These are phyloP conservation scores for Geotrichum phurueaensis DNA, from an alignment of 1,139 yeast genomes.

Conservation along the genomic window DNA sequence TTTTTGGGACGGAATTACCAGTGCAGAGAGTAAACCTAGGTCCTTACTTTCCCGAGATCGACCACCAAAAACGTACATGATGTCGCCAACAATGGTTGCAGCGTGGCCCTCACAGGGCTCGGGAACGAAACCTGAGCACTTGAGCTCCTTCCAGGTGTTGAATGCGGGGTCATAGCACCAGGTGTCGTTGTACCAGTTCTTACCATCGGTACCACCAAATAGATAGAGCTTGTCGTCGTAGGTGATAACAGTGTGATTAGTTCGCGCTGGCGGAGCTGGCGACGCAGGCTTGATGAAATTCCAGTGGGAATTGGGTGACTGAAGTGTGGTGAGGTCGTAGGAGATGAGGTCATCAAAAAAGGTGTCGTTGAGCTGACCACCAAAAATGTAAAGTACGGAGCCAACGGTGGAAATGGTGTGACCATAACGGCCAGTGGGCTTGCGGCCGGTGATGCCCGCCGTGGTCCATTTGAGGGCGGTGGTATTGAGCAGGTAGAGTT, in stretches of 20 bases:
- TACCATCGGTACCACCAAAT: conserved; percentile 92
- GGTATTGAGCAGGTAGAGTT: conserved; percentile 82
- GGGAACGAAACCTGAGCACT: conserved; percentile 58
- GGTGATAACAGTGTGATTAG: conserved; percentile 86
- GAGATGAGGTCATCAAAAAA: conserved; percentile 80
- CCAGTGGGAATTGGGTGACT: conserved; percentile 83
- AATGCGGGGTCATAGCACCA: conserved; percentile 73
- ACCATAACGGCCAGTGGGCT: conserved; percentile 92
- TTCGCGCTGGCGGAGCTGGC: conserved; percentile 66
- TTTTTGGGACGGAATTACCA: conserved; percentile 63
- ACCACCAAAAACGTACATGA: conserved; percentile 87
- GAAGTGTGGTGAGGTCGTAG: conserved; percentile 83
- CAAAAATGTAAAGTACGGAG: conserved; percentile 77
- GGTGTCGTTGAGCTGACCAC: conserved; percentile 89
- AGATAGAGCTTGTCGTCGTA: conserved; percentile 74
- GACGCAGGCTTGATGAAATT: conserved; percentile 54
- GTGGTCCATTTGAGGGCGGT: conserved; percentile 87
- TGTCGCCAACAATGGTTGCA: conserved; percentile 70
- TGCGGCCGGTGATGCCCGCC: conserved; percentile 72
- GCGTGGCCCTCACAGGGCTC: conserved; percentile 92
- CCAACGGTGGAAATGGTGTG: conserved; percentile 70
- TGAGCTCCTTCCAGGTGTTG: conserved; percentile 55
- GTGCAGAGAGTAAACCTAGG: conserved; percentile 62
- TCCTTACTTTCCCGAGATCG: conserved; percentile 71
- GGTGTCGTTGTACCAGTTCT: conserved; percentile 65